phyloP scores from a whole-genome alignment of 106 monocot genomes.

The Xerophyta viscosa region DNA sequence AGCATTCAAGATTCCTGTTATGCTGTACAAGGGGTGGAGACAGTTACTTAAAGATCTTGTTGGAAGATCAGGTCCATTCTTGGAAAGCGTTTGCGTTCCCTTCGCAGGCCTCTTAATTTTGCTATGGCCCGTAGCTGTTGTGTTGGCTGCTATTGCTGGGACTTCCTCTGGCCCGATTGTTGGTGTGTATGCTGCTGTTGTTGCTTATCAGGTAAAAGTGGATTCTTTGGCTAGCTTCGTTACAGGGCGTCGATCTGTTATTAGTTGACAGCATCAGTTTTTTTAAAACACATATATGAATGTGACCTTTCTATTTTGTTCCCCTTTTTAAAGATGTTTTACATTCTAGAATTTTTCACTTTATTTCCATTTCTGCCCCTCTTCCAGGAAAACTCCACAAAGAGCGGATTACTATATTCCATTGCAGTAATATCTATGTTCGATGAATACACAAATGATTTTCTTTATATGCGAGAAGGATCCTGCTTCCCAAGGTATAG shows the following conservation, averaged over 20 bases:
- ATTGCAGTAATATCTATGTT: conserved; percentile 25
- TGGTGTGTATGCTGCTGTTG: conserved; percentile 32
- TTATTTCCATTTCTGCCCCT: no score
- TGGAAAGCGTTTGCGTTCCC: conserved; percentile 38
- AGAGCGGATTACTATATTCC: conserved; percentile 18
- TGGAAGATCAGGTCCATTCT: conserved; percentile 35
- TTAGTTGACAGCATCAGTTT: no score
- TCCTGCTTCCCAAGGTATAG: conserved; percentile 42
- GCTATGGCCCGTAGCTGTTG: conserved; percentile 36
- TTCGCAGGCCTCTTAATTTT: conserved; percentile 40
- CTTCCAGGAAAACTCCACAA: conserved; percentile 29
- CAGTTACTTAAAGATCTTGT: conserved; percentile 33
- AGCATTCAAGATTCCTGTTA: conserved; percentile 24
- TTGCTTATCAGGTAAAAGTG: conserved; percentile 29
- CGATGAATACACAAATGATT: conserved; percentile 42
- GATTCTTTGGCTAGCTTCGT: not conserved
- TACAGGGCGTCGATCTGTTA: no score
- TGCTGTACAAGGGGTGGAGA: conserved; percentile 41
- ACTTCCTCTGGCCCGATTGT: conserved; percentile 24
- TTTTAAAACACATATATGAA: no score
- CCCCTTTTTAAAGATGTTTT: no score
- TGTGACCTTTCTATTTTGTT: no score
- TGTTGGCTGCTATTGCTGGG: conserved; percentile 9
- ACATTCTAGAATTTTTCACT: no score
- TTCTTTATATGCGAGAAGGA: conserved; percentile 28